These are phyloP conservation scores for Entomortierella beljakovae DNA, from an alignment of 192 early-diverging fungal species.

Conservation along the genomic window DNA sequence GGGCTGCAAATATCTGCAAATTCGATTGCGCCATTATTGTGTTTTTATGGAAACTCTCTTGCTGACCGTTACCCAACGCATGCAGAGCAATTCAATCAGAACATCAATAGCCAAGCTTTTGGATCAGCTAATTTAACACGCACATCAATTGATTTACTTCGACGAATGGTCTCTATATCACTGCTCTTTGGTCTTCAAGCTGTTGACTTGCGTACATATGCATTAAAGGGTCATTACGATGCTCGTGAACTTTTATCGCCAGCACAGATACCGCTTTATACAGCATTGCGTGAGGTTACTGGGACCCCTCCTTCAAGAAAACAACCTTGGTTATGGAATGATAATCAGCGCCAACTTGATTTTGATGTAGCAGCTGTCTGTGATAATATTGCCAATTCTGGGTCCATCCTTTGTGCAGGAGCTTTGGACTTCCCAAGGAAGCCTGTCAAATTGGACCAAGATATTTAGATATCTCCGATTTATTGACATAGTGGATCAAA, in stretches of 20 bases:
- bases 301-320: neutral
- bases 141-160: neutral
- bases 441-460: too few relatives aligned
- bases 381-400: too few relatives aligned
- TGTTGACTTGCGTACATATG: neutral
- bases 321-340: neutral
- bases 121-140: neutral
- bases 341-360: neutral
- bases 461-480: too few relatives aligned
- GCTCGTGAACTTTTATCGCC: neutral
- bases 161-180: neutral
- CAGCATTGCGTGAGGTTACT: neutral
- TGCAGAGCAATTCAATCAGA: neutral
- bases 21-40: neutral
- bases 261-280: neutral
- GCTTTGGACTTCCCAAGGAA: too few relatives aligned
- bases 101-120: neutral
- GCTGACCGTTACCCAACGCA: neutral
- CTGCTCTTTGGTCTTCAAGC: neutral
- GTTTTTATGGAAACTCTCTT: neutral
- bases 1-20: neutral
- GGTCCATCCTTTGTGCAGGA: too few relatives aligned
- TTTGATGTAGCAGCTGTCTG: neutral
- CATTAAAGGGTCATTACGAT: neutral
- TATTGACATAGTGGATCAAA: too few relatives aligned